Evolutionary conservation across 768 basidiomycete genomes (phyloP).

Genomic region (Rhizopogon vesiculosus): DNA sequence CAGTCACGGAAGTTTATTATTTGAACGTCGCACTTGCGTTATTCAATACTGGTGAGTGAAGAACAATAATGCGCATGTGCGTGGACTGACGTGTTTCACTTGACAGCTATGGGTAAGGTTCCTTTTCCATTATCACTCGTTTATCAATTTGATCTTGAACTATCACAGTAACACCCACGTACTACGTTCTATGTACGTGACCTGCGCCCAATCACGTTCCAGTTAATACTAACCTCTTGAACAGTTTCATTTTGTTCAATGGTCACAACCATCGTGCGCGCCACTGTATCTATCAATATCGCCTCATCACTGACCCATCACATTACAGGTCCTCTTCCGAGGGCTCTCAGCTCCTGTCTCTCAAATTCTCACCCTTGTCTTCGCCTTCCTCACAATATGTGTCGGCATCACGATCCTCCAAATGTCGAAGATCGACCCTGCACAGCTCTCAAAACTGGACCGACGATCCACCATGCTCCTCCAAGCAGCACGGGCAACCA

Average conservation of each 20-base stretch:
- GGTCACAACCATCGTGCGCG: constrained; percentile 71
- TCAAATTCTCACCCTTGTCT: constrained; percentile 85
- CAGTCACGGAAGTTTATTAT: constrained; percentile 91
- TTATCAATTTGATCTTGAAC: constrained; percentile 12
- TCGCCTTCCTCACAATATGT: constrained; percentile 90
- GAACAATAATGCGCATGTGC: not conserved
- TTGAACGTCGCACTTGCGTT: constrained; percentile 93
- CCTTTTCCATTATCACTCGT: constrained; percentile 2
- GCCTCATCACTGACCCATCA: not conserved
- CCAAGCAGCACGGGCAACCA: constrained; percentile 72
- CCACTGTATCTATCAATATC: not conserved
- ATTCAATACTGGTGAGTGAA: constrained; percentile 77
- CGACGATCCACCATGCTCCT: constrained; percentile 87
- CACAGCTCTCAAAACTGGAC: constrained; percentile 73
- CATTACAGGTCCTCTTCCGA: constrained; percentile 73
- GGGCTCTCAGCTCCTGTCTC: constrained; percentile 74
- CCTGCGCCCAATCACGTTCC: not conserved
- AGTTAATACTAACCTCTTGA: not conserved
- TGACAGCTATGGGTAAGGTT: constrained; percentile 59
- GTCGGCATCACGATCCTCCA: constrained; percentile 93
- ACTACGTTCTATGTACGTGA: constrained; percentile 75
- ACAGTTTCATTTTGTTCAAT: constrained; percentile 82
- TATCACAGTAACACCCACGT: constrained; percentile 71
- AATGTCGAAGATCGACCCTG: constrained; percentile 92
- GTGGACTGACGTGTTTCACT: not conserved